phyloP scores from a whole-genome alignment of 2,329 filamentous ascomycete genomes.

The Tolypocladium inflatum region DNA sequence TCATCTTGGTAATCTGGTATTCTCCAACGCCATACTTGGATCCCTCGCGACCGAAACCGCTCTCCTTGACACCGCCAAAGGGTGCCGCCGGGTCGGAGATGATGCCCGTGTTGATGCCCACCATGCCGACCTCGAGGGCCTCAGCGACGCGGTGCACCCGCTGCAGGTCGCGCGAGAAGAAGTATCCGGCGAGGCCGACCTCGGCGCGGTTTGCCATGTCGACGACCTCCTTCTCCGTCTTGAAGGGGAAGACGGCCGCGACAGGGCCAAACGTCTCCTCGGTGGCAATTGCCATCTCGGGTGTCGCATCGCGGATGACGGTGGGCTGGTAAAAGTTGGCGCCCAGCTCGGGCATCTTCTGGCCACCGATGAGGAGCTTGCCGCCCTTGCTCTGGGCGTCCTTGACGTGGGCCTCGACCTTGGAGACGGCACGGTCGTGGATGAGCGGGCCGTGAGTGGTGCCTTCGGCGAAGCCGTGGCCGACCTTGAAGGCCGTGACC shows the following conservation, averaged over 20 bases:
- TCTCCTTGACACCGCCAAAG: constrained; percentile 77
- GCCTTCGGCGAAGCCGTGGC: constrained; percentile 59
- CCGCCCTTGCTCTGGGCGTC: constrained; percentile 73
- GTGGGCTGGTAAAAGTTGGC: constrained; percentile 85
- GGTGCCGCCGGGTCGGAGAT: constrained; percentile 49
- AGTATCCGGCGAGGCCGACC: constrained; percentile 89
- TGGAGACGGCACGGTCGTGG: constrained; percentile 70
- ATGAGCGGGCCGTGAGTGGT: constrained; percentile 78
- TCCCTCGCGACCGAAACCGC: constrained; percentile 71
- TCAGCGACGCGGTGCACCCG: constrained; percentile 55
- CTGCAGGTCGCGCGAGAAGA: constrained; percentile 63
- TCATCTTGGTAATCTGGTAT: constrained; percentile 64
- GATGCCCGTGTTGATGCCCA: constrained; percentile 71
- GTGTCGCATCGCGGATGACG: constrained; percentile 76
- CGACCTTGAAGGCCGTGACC: constrained; percentile 66
- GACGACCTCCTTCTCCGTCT: constrained; percentile 82
- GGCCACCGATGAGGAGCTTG: constrained; percentile 65
- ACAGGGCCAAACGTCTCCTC: constrained; percentile 97
- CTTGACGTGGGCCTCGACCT: constrained; percentile 70
- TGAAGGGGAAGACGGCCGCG: constrained; percentile 80
- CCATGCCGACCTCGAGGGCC: constrained; percentile 75
- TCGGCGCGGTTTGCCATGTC: constrained; percentile 70
- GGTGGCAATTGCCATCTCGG: constrained; percentile 70
- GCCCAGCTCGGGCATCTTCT: constrained; percentile 64
- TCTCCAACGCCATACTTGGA: constrained; percentile 69